These are phyloP conservation scores for Puccinellia tenuiflora DNA, from an alignment of 176 grass and related monocot genomes.

Conservation along the genomic window DNA sequence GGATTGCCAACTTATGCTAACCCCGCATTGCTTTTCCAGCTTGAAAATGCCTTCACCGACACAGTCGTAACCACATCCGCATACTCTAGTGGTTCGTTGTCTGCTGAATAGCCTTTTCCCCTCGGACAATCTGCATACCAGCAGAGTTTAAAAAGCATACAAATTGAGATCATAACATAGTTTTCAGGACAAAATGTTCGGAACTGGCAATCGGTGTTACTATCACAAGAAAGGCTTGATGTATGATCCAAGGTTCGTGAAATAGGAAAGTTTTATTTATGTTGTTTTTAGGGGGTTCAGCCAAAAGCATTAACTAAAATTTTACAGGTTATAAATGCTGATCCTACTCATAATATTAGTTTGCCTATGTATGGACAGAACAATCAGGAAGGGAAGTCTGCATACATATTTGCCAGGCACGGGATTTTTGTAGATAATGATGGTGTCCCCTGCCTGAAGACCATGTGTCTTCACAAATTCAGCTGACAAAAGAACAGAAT, in stretches of 20 bases:
- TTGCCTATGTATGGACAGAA: not conserved
- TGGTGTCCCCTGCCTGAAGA: conserved; percentile 62
- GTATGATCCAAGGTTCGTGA: not conserved
- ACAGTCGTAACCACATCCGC: not conserved
- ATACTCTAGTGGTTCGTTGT: conserved; percentile 17
- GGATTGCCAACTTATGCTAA: conserved; percentile 10
- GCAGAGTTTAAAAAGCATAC: not conserved
- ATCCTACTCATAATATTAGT: not conserved
- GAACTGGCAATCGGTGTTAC: not conserved
- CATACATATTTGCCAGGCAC: conserved; percentile 60
- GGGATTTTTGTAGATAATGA: conserved; percentile 58
- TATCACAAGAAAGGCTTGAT: not conserved
- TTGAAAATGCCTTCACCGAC: not conserved
- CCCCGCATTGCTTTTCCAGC: not conserved
- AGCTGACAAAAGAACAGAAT: conserved; percentile 28
- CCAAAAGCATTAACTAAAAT: not conserved
- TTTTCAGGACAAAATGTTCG: not conserved
- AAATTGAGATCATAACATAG: not conserved
- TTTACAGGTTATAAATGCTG: not conserved
- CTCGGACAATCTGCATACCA: conserved; percentile 36
- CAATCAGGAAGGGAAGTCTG: not conserved
- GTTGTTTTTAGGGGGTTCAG: not conserved
- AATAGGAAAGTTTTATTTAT: not conserved
- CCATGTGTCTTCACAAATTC: conserved; percentile 81
- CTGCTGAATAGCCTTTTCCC: conserved; percentile 45